Conservation (phyloP, 208 protist species). For the Trypanosoma grayi region DNA sequence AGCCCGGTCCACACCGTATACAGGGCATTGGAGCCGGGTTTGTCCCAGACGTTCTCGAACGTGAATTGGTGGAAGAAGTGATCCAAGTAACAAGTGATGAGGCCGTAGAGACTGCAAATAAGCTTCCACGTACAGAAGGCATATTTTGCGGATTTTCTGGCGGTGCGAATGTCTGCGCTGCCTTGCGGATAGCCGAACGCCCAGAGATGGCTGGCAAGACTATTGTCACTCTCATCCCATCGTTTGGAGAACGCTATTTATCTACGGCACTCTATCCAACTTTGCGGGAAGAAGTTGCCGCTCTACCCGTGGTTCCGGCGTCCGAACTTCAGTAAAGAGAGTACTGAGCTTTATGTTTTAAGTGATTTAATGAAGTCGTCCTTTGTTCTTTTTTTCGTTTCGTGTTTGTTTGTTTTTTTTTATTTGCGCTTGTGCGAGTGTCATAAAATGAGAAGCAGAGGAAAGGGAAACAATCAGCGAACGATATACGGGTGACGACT, state of each 20-base stretch:
- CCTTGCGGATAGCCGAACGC: constrained; percentile 71
- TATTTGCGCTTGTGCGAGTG: neutral
- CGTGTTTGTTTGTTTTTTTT: neutral
- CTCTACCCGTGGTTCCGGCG: constrained; percentile 69
- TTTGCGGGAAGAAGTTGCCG: constrained; percentile 61
- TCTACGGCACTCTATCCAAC: constrained; percentile 75
- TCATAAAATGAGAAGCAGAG: too few species aligned
- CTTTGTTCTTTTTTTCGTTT: neutral
- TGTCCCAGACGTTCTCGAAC: constrained; percentile 74
- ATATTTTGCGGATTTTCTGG: constrained; percentile 81
- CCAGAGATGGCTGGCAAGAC: constrained; percentile 87
- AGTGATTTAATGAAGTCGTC: neutral
- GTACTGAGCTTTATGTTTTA: neutral
- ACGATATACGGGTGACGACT: too few species aligned
- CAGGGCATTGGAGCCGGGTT: constrained; percentile 92
- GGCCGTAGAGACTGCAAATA: constrained; percentile 63
- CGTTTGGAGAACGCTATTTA: constrained; percentile 90
- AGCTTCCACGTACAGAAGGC: constrained; percentile 76
- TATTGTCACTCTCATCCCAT: constrained; percentile 88
- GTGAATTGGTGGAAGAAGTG: constrained; percentile 67
- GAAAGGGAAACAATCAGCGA: too few species aligned
- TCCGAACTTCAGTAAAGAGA: constrained; percentile 25
- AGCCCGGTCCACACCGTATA: constrained; percentile 86
- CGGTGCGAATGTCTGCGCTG: constrained; percentile 84
- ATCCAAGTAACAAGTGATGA: constrained; percentile 65